These are phyloP conservation scores for Hypericum androsaemum DNA, from an alignment of 345 rosid species.

Conservation along the genomic window DNA sequence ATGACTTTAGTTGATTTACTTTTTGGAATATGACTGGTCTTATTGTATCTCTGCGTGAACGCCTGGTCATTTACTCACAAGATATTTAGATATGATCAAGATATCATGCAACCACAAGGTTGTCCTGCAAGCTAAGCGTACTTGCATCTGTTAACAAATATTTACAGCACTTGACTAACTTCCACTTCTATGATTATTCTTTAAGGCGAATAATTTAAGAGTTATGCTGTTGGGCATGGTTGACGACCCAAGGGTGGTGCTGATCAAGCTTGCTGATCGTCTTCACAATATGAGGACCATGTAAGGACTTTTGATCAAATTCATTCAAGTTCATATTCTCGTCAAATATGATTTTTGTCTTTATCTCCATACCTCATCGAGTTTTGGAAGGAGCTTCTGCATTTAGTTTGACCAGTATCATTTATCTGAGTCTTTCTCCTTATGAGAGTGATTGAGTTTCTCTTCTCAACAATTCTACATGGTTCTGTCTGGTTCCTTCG, in stretches of 20 bases:
- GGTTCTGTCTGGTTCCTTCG: no score
- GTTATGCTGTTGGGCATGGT: constrained; percentile 78
- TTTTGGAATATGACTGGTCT: no score
- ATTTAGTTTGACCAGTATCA: not conserved
- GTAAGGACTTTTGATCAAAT: constrained; percentile 25
- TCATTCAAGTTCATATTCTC: not conserved
- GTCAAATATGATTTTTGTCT: not conserved
- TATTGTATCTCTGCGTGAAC: no score
- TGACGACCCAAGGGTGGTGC: constrained; percentile 74
- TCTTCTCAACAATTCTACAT: no score
- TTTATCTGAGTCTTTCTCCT: constrained; percentile 5
- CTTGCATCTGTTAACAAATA: not conserved
- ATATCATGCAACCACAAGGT: no score
- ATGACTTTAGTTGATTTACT: no score
- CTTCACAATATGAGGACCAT: constrained; percentile 84
- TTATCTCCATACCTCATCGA: not conserved
- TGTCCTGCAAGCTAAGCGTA: no score
- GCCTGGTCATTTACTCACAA: no score
- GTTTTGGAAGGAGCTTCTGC: not conserved
- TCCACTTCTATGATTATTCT: constrained; percentile 8
- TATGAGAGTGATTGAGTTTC: no score
- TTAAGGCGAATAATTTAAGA: constrained; percentile 50
- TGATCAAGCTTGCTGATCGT: constrained; percentile 74
- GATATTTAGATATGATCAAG: no score
- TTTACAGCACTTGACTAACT: constrained; percentile 11